Evolutionary conservation across 2,329 filamentous ascomycete species (phyloP).

Genomic region (Ascosphaera apis): DNA sequence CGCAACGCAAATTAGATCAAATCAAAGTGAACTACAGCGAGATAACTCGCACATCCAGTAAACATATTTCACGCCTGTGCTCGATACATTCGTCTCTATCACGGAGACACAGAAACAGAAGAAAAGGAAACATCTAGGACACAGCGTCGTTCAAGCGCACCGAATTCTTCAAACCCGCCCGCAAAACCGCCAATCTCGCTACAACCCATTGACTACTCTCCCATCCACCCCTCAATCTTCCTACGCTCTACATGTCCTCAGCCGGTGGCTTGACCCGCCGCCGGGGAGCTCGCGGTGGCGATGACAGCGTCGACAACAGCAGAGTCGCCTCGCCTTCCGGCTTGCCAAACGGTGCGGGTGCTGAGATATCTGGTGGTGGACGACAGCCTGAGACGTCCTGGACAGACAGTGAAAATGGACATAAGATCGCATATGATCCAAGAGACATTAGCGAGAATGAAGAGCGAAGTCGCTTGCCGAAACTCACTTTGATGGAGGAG

Average conservation of each 20-base stretch:
- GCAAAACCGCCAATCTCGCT: too few relatives aligned
- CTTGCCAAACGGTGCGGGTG: slow-evolving; percentile 33
- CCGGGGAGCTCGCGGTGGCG: slow-evolving; percentile 36
- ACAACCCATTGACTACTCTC: slow-evolving; percentile 1
- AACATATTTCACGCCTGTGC: too few relatives aligned
- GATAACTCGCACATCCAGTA: too few relatives aligned
- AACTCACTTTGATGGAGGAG: slow-evolving; percentile 97
- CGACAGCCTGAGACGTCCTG: slow-evolving; percentile 56
- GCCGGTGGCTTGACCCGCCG: slow-evolving; percentile 50
- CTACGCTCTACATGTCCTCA: slow-evolving; percentile 30
- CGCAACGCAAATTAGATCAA: too few relatives aligned
- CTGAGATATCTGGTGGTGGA: too few relatives aligned
- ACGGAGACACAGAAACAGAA: too few relatives aligned
- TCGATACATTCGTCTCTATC: too few relatives aligned
- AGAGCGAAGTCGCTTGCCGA: slow-evolving; percentile 92
- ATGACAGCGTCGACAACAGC: slow-evolving; percentile 39
- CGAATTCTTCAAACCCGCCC: too few relatives aligned
- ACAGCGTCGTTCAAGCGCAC: too few relatives aligned
- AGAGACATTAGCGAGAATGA: slow-evolving; percentile 92
- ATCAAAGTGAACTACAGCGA: too few relatives aligned
- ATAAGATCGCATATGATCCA: slow-evolving; percentile 96
- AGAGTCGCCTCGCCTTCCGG: slow-evolving; percentile 43
- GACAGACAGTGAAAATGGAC: slow-evolving; percentile 68
- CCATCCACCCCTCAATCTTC: slow-evolving; percentile 5
- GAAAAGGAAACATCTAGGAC: too few relatives aligned